Percentiles rank a stretch among this genome's conserved stretches.
Conservation (phyloP, 2,329 filamentous ascomycete species). For the Aspergillus phoenicis region DNA sequence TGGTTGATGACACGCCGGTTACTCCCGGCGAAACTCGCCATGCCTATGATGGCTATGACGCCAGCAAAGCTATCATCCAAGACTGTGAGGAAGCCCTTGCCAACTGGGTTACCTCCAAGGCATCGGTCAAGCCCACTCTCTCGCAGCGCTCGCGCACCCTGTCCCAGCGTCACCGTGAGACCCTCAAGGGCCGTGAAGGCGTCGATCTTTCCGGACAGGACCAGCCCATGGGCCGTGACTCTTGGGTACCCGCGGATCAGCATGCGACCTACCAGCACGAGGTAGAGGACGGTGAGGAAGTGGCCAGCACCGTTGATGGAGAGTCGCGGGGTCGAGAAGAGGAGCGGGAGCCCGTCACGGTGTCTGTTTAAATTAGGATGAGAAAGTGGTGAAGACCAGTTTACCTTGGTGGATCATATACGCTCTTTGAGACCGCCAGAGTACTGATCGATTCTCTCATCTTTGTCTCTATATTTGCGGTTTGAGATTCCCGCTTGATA, state of each 20-base stretch:
- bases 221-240: constrained; percentile 70
- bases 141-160: constrained; percentile 85
- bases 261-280: constrained; percentile 49
- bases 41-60: constrained; percentile 97
- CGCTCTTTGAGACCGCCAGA: constrained; percentile 1
- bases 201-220: constrained; percentile 85
- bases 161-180: constrained; percentile 78
- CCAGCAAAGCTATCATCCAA: constrained; percentile 97
- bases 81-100: constrained; percentile 97
- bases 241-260: constrained; percentile 77
- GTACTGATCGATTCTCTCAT: constrained; percentile 8
- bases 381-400: not conserved
- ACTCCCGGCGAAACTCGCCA: constrained; percentile 95
- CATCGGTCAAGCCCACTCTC: constrained; percentile 82
- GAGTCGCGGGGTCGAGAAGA: constrained; percentile 41
- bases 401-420: not conserved
- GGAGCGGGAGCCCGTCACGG: constrained; percentile 36
- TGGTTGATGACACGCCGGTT: constrained; percentile 94
- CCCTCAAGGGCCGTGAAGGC: constrained; percentile 66
- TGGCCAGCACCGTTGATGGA: constrained; percentile 35
- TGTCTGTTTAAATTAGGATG: constrained; percentile 14
- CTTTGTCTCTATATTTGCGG: constrained; percentile 9
- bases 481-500: constrained; percentile 18
- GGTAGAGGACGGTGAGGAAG: constrained; percentile 45
- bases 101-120: constrained; percentile 93